Evolutionary conservation across 164 flowering plant genomes (phyloP), one percentile per base, ranked within the genome.

Genomic region (Magnolia changhungtana): DNA sequence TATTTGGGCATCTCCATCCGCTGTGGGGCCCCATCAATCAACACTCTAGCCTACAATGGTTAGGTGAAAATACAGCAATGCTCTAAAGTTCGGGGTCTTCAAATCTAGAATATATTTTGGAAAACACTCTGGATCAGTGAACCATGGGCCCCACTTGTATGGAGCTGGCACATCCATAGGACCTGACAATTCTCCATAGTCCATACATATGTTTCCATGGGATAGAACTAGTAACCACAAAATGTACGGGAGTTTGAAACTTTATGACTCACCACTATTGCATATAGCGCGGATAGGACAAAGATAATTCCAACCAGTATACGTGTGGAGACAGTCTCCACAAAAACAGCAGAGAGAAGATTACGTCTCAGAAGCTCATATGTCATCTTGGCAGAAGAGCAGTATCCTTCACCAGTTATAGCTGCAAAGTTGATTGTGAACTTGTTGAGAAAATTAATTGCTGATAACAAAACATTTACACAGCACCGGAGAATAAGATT

Each of bases 341-440:
- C 92, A 80, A 89, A 84, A 69, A 83, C 90, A 77, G 90, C 85
- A 66, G 92, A 88, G 75, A 88, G 89, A 68, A 89, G 92, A 75
- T 88, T 88, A 23, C 92, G 90, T 70, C 75, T 84, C 50, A 88
- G 78, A 73, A 89, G 90, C 79, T 88, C 92, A 66, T 89, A 87
- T 51, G 90, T 87, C 92, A 88, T 85, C 78, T 81, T 86, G 14
- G 92, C 88, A 77, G 87, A 84, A 8, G 89, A 69, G 81, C 90
- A 89, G 75, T 86, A 88, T 29, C 85, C 78, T 74, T 88, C 90
- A 69, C 92, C 90, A 23, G 90, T 86, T 67, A 89, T 84, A 74
- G 92, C 89, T 2, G 86, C 92, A 81, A 89, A 89, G 83, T 83
- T 89, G 77, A 89, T 83, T 8, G 91, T 86, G 83, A 89, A 89